These are phyloP conservation scores for Candida fluviatilis DNA, from an alignment of 805 yeast genomes.

Conservation along the genomic window DNA sequence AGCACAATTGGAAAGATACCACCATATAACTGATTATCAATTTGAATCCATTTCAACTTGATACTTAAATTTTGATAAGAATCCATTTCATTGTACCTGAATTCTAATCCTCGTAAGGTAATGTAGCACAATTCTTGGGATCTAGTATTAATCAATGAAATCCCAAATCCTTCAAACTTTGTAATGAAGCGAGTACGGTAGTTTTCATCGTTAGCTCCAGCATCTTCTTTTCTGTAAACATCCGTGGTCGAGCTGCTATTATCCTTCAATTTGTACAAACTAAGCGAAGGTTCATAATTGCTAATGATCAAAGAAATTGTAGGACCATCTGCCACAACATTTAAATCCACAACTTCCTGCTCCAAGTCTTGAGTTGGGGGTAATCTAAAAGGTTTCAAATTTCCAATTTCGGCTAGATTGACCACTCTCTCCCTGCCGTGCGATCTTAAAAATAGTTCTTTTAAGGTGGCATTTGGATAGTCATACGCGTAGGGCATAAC, in stretches of 20 bases:
- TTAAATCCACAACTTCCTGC: constrained; percentile 66
- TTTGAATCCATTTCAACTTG: constrained; percentile 90
- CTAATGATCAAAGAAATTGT: constrained; percentile 83
- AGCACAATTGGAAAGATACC: constrained; percentile 82
- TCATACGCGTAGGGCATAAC: constrained; percentile 99
- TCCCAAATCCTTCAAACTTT: constrained; percentile 78
- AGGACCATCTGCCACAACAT: constrained; percentile 96
- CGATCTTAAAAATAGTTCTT: constrained; percentile 71
- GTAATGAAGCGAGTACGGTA: constrained; percentile 52
- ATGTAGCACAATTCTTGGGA: constrained; percentile 77
- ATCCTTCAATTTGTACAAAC: constrained; percentile 60
- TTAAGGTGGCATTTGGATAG: constrained; percentile 83
- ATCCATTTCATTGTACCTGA: constrained; percentile 79
- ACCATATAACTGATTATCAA: constrained; percentile 88
- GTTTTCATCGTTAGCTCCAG: constrained; percentile 46
- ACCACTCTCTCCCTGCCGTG: constrained; percentile 73
- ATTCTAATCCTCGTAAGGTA: constrained; percentile 77
- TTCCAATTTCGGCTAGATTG: constrained; percentile 91
- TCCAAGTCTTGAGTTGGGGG: constrained; percentile 43
- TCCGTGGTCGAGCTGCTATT: constrained; percentile 27
- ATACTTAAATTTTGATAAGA: constrained; percentile 73
- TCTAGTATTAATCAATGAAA: constrained; percentile 72
- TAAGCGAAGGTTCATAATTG: constrained; percentile 71
- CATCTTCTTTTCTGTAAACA: constrained; percentile 23
- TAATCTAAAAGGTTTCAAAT: constrained; percentile 77